Base-by-base conservation (phyloP, 1,284 basidiomycete genomes). In the Pholiota adiposa region DNA sequence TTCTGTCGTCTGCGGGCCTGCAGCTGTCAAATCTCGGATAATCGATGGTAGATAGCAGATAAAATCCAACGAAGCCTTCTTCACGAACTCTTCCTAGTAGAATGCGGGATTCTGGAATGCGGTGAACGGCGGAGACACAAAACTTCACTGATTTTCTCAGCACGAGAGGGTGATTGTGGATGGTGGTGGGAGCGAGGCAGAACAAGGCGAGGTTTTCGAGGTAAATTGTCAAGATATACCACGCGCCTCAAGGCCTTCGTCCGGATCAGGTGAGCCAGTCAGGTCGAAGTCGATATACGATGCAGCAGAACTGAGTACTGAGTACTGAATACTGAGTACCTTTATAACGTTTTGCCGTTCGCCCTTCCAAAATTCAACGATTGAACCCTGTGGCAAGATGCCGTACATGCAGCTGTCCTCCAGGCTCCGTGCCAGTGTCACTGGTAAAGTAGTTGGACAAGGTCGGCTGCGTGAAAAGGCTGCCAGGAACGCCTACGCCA, bases 251-350 rank as follows among this genome's bases (percentile, higher is more conserved):
- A 54, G 58, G 51, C 46, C 52, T 50, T 50, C 41, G 51, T 18
- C 40, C 58, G 53, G 53, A 54, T 54, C 46, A 59, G 48, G 46
- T 50, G 56, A 51, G 56, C 50, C 50, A 46, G 40, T 29, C 36
- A 31, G 43, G 31, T 41, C 44, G 25, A 27, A 40, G 48, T 44
- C 54, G 29, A 48, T 31, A 36, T 33, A 48, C 23, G 52, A 44
- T 31, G 46, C 31, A 31, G 48, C 6, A 7, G 6, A 16, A 38
- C 36, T 38, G 36, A 38, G n/a, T n/a, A 23, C 11, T 25, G 21
- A 23, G 21, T 27, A 46, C 23, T n/a, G n/a, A n/a, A 38, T n/a
- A 23, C 11, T 25, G 21, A 23, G 21, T 27, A 46, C 23, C 44
- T 46, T 3, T n/a, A n/a, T n/a, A 46, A 46, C 44, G 25, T 46